A percentile compares a stretch with the other conserved stretches of the same genome.
Conservation (phyloP, 306 rosid genomes). For the Vigna trinervia region DNA sequence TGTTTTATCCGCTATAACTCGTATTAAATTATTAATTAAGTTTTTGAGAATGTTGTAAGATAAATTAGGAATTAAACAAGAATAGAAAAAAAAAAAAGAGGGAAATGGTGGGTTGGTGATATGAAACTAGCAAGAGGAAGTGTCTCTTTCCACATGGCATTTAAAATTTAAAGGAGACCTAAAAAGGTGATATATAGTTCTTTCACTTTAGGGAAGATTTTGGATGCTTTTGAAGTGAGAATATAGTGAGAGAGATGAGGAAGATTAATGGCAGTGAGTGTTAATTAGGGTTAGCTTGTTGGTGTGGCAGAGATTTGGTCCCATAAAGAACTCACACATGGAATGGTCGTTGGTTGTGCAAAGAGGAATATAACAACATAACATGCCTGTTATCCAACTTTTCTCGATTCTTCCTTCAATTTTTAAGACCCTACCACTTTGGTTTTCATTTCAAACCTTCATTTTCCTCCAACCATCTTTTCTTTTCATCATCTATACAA, state of each 20-base stretch:
- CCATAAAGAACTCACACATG: slow-evolving; percentile 74
- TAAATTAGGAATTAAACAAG: slow-evolving; percentile 24
- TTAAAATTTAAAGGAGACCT: slow-evolving; percentile 50
- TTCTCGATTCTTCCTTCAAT: slow-evolving; percentile 66
- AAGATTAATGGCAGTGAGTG: background rate
- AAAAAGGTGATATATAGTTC: slow-evolving; percentile 67
- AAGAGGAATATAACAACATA: slow-evolving; percentile 79
- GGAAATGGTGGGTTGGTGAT: slow-evolving; percentile 44
- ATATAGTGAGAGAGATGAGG: slow-evolving; percentile 14
- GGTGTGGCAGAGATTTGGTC: slow-evolving; percentile 67
- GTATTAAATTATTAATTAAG: background rate
- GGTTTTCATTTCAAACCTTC: slow-evolving; percentile 4
- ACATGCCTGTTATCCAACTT: slow-evolving; percentile 64
- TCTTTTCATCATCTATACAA: background rate
- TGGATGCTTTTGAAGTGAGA: slow-evolving; percentile 55
- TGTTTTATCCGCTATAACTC: no score
- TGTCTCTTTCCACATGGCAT: slow-evolving; percentile 55
- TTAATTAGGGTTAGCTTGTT: slow-evolving; percentile 22
- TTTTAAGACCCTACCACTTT: slow-evolving; percentile 41
- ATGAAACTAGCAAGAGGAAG: slow-evolving; percentile 40
- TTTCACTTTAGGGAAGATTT: slow-evolving; percentile 68
- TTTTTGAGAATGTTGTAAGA: slow-evolving; percentile 14
- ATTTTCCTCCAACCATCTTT: slow-evolving; percentile 34
- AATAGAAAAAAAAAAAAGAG: slow-evolving; percentile 40
- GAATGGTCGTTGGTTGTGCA: slow-evolving; percentile 56